Evolutionary conservation across 305 asterid species (phyloP).

Genomic region (Rubia tinctorum): DNA sequence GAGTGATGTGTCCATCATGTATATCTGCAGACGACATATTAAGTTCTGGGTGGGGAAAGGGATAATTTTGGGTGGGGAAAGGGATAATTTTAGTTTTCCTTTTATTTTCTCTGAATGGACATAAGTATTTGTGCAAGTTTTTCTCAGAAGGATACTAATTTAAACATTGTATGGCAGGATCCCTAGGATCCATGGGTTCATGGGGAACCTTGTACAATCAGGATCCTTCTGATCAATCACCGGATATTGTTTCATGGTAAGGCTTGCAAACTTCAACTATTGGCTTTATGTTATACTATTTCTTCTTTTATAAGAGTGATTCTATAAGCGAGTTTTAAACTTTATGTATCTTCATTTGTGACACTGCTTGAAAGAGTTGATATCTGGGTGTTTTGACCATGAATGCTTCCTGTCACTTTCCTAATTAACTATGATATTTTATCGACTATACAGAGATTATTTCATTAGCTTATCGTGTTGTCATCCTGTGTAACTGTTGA

Average conservation of each 20-base stretch:
- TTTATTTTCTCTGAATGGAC: neutral
- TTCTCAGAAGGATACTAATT: slow-evolving; percentile 17
- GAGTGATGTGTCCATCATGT: too few relatives aligned
- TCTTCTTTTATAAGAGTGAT: neutral
- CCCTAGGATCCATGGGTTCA: slow-evolving; percentile 78
- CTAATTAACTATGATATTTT: neutral
- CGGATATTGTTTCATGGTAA: slow-evolving; percentile 66
- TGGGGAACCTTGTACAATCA: slow-evolving; percentile 73
- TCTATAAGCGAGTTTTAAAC: neutral
- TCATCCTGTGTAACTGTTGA: neutral
- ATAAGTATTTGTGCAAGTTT: slow-evolving; percentile 8
- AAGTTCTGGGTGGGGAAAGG: too few relatives aligned
- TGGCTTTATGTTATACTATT: neutral
- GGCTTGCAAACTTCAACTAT: slow-evolving; percentile 16
- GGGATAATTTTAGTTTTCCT: neutral
- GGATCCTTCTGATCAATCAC: slow-evolving; percentile 25
- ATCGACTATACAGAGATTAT: neutral
- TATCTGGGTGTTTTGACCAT: neutral
- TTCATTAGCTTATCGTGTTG: neutral
- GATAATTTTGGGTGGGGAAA: too few relatives aligned
- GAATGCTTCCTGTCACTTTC: neutral
- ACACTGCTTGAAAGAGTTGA: slow-evolving; percentile 7
- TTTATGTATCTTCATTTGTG: neutral
- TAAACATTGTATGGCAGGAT: slow-evolving; percentile 51
- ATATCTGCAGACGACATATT: too few relatives aligned